Conservation (phyloP, 129 eudicot genomes). For the Sambucus nigra region DNA sequence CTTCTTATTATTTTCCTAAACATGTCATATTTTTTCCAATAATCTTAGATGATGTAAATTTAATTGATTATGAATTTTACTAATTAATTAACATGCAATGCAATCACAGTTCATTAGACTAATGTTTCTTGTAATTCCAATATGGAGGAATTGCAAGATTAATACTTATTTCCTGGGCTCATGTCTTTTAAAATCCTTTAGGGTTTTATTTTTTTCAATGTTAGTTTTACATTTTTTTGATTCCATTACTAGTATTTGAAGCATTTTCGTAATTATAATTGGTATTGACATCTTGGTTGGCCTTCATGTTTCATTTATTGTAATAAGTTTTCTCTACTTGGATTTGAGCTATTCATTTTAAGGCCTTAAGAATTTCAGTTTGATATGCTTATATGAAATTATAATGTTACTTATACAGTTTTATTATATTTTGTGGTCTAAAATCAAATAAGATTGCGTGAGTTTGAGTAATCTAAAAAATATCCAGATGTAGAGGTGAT, state of each 20-base stretch:
- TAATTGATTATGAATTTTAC: too few species aligned
- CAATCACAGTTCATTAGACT: not conserved
- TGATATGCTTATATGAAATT: not conserved
- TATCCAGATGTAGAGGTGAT: conserved; percentile 16
- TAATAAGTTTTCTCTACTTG: too few species aligned
- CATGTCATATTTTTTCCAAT: too few species aligned
- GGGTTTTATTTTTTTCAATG: not conserved
- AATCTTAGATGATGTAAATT: too few species aligned
- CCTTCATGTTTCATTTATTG: too few species aligned
- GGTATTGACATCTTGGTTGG: too few species aligned
- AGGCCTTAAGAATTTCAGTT: not conserved
- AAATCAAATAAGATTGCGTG: conserved; percentile 8
- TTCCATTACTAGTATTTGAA: not conserved
- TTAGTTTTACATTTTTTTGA: not conserved
- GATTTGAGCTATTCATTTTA: too few species aligned
- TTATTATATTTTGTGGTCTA: not conserved
- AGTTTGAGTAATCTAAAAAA: conserved; percentile 10
- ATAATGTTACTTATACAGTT: not conserved
- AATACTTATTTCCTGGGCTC: conserved; percentile 5
- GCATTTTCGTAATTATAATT: too few species aligned
- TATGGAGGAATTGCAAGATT: not conserved
- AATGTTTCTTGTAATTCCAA: not conserved
- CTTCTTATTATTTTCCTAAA: too few species aligned
- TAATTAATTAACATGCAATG: not conserved
- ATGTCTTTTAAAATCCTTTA: not conserved